These are phyloP conservation scores for Leccinum olivaceoglutinosum DNA, from an alignment of 1,284 basidiomycete species.

Conservation along the genomic window DNA sequence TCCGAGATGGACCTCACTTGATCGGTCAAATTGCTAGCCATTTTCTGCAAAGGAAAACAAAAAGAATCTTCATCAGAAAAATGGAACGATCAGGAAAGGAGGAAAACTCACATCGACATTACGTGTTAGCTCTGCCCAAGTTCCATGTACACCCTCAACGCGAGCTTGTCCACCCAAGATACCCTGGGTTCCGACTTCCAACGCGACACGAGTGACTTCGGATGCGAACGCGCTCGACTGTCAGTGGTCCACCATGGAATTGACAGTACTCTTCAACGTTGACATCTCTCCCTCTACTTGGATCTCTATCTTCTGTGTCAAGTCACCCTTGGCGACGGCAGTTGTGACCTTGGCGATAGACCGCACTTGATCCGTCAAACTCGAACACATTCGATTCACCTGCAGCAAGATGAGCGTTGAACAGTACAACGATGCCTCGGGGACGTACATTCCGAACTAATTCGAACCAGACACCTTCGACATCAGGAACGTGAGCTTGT, in stretches of 20 bases:
- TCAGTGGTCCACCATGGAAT: conserved; percentile 72
- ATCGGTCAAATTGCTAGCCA: conserved; percentile 89
- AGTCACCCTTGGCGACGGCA: conserved; percentile 84
- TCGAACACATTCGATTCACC: conserved; percentile 92
- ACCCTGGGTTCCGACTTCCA: conserved; percentile 89
- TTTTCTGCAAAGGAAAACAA: conserved; percentile 48
- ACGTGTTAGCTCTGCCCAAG: conserved; percentile 88
- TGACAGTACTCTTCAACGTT: conserved; percentile 78
- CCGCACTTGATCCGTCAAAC: conserved; percentile 91
- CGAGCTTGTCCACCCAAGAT: conserved; percentile 89
- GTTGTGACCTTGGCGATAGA: conserved; percentile 91
- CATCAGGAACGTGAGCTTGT: conserved; percentile 87
- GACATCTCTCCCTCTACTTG: conserved; percentile 92
- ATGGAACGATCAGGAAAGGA: conserved; percentile 13
- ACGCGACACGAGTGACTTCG: conserved; percentile 92
- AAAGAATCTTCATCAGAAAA: conserved; percentile 11
- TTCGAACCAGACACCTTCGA: conserved; percentile 94
- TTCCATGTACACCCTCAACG: conserved; percentile 90
- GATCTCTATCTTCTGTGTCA: conserved; percentile 87
- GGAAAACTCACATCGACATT: conserved; percentile 71
- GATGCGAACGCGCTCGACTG: conserved; percentile 89
- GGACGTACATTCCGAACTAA: conserved; percentile 78
- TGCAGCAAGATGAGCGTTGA: conserved; percentile 27
- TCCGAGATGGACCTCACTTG: conserved; percentile 97
- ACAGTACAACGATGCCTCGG: not conserved